Evolutionary conservation across 2,329 filamentous ascomycete species (phyloP), one percentile per base, ranked within the genome.

Genomic region (Cercospora beticola): DNA sequence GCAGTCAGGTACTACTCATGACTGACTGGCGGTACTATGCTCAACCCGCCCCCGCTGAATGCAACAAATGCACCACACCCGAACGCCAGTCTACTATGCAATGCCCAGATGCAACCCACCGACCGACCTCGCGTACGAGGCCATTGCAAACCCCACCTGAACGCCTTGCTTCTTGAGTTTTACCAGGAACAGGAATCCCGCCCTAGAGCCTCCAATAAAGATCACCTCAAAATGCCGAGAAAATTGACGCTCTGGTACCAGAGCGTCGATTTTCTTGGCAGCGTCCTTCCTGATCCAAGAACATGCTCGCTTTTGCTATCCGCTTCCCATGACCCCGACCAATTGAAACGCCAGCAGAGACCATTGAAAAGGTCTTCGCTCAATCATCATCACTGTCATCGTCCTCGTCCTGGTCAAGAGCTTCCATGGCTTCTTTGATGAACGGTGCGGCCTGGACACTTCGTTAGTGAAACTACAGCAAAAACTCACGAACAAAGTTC

Each of bases 381-480:
- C 36, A 65, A 36, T 65, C 62, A 65, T 76, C 76, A 30, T 76
- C 74, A 21, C 74, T 74, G 28, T 68, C 72, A n/a, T 75, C 72
- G 8, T 76, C 75, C 33, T 75, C 74, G 14, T 75, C 74, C 21
- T 76, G 74, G 58, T 76, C 74, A 4, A 98, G 86, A 74, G 90
- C 90, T 83, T 98, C 94, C 82, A 99, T 97, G 18, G 93, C 93
- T 79, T 97, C 93, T 81, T 98, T 99, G 81, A 99, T 97, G 79
- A 93, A 91, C 71, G 92, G 90, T 72, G 92, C 93, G 75, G 94
- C 93, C 94, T 97, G 49, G 10, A 49, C 2, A 58, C 7, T 30
- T 14, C 9, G 52, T 64, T 36, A 46, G 76, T 67, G 4, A 14
- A 26, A 54, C 8, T 62, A 67, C 16, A 33, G 43, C 43, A 64